These are phyloP conservation scores for Camellia lanceoleosa DNA, from an alignment of 148 eudicot genomes.

Conservation along the genomic window DNA sequence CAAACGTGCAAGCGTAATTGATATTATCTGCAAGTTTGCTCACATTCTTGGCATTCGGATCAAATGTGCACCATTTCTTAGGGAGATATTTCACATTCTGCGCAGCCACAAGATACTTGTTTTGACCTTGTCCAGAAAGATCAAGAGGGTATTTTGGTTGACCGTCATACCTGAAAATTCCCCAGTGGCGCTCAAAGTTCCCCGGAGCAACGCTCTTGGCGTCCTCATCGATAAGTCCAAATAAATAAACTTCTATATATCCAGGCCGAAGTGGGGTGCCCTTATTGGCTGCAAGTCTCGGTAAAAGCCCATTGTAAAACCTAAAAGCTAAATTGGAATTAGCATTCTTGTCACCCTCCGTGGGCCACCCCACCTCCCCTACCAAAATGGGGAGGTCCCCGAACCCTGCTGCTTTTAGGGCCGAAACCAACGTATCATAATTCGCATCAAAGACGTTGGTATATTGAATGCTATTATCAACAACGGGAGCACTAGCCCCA, in stretches of 20 bases:
- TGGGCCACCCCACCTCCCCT: slow-evolving; percentile 98
- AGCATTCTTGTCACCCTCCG: slow-evolving; percentile 76
- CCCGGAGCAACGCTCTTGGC: slow-evolving; percentile 75
- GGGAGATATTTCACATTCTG: slow-evolving; percentile 55
- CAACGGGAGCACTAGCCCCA: slow-evolving; percentile 45
- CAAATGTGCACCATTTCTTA: slow-evolving; percentile 63
- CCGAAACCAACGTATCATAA: slow-evolving; percentile 74
- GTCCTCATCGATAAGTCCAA: slow-evolving; percentile 83
- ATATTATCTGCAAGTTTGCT: slow-evolving; percentile 56
- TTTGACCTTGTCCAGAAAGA: slow-evolving; percentile 39
- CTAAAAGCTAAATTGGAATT: slow-evolving; percentile 50
- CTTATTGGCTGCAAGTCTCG: slow-evolving; percentile 51
- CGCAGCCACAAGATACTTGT: slow-evolving; percentile 53
- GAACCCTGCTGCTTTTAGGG: slow-evolving; percentile 52
- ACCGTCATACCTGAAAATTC: slow-evolving; percentile 76
- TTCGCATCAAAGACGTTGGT: slow-evolving; percentile 90
- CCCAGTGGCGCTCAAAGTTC: slow-evolving; percentile 91
- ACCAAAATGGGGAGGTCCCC: slow-evolving; percentile 57
- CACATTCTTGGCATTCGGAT: slow-evolving; percentile 54
- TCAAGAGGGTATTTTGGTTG: slow-evolving; percentile 78
- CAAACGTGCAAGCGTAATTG: slow-evolving; percentile 55
- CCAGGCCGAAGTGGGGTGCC: slow-evolving; percentile 90
- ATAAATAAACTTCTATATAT: slow-evolving; percentile 68
- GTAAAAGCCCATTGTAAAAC: slow-evolving; percentile 71
- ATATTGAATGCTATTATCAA: slow-evolving; percentile 53